Percentiles rank a stretch among this genome's conserved stretches.
phyloP scores from a whole-genome alignment of 331 rosid species.

The Quercus phellos region DNA sequence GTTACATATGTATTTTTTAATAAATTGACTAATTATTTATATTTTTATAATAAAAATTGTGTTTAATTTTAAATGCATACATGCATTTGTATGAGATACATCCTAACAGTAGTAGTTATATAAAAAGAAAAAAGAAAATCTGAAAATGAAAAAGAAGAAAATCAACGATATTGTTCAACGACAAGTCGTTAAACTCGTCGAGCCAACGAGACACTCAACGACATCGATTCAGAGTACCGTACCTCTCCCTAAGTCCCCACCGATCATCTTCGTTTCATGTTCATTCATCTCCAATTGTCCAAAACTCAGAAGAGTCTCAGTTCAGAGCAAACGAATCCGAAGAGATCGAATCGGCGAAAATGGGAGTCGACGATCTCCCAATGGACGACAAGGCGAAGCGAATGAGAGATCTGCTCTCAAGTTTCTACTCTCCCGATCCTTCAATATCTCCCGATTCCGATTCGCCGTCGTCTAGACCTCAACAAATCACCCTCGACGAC shows the following conservation, averaged over 20 bases:
- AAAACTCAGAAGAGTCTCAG: conserved; percentile 11
- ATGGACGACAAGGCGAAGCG: conserved; percentile 88
- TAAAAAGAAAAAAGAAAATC: too few species aligned
- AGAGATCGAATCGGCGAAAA: conserved; percentile 30
- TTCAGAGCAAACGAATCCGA: background rate
- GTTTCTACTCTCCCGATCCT: conserved; percentile 92
- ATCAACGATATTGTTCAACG: too few species aligned
- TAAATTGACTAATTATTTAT: too few species aligned
- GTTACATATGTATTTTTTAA: too few species aligned
- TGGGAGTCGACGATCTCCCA: conserved; percentile 57
- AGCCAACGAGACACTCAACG: too few species aligned
- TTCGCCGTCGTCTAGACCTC: conserved; percentile 21
- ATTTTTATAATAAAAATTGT: too few species aligned
- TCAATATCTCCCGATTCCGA: conserved; percentile 41
- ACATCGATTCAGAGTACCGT: background rate
- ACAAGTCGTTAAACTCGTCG: too few species aligned
- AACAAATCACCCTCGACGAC: conserved; percentile 56
- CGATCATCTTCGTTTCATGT: background rate
- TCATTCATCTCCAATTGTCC: background rate
- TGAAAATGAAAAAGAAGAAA: too few species aligned
- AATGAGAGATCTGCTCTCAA: conserved; percentile 88
- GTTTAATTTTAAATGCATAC: too few species aligned
- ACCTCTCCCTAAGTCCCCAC: background rate
- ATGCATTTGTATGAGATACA: too few species aligned
- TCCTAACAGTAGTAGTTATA: too few species aligned